A percentile compares a stretch with the other conserved stretches of the same genome.
Conservation (phyloP, 495 filamentous ascomycete genomes). For the Neurospora hispaniola region DNA sequence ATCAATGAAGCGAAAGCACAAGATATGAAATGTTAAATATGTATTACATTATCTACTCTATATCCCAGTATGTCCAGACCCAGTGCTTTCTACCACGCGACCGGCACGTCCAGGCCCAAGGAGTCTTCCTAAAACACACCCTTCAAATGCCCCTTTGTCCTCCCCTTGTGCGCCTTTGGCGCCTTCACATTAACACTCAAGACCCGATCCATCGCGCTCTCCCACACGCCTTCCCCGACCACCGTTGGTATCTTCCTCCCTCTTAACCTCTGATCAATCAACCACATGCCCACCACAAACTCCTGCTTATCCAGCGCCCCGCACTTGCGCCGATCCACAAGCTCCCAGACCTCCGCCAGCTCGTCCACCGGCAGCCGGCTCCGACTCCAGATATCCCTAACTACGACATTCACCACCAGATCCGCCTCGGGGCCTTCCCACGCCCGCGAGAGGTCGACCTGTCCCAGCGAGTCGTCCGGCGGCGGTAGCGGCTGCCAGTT, state of each 20-base stretch:
- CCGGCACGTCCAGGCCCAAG: neutral
- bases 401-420: conserved; percentile 66
- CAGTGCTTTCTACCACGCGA: neutral
- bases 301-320: conserved; percentile 63
- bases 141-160: neutral
- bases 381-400: conserved; percentile 76
- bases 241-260: conserved; percentile 76
- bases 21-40: neutral
- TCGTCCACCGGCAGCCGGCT: conserved; percentile 57
- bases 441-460: conserved; percentile 8
- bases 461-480: neutral
- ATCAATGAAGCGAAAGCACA: neutral
- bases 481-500: neutral
- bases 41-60: neutral
- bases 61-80: neutral
- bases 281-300: conserved; percentile 93
- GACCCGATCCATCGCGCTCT: conserved; percentile 51
- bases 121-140: neutral
- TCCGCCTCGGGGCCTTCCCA: conserved; percentile 27
- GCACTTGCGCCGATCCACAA: conserved; percentile 57
- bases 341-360: conserved; percentile 73
- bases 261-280: conserved; percentile 81
- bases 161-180: neutral
- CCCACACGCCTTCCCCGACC: conserved; percentile 79
- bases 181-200: conserved; percentile 30